Base-by-base conservation (phyloP, 768 basidiomycete species). In the Boletus vinaceobasis region DNA sequence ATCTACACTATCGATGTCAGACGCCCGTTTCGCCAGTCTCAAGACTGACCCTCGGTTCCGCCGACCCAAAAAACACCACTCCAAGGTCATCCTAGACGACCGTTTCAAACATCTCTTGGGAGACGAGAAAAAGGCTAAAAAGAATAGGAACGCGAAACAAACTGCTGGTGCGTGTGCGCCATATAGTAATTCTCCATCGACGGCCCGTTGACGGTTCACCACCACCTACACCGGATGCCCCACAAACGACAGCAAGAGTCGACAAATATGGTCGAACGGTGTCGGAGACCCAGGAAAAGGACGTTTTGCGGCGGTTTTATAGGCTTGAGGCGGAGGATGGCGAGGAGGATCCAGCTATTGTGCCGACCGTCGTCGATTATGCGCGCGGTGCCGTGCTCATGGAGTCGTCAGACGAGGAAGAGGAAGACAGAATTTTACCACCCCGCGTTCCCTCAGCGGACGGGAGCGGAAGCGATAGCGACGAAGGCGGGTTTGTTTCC, bases 1-100 rank as follows among this genome's bases (percentile, higher is more conserved):
- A 14, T 17, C 6, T 14, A 31, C 29, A 8, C 31, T 9, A 4
- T 10, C 47, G 35, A 55, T 88, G 85, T 82, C 87, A 14, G 91
- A 97, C 72, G 78, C 89, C n/a, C 83, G 96, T 21, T 99, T 98
- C 71, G 81, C 88, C 19, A 79, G 90, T 49, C 77, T 98, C 52
- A 87, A 84, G 67, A 85, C 92, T 14, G 96, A 99, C 69, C 97
- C 97, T 43, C 85, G 97, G 46, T 99, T 99, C 75, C 79, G 94
- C 26, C 81, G 82, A 32, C 89, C 91, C 2, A 90, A 85, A 68
- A 91, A 87, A 71, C 83, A 86, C 35, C 75, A 84, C 53, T 75
- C 83, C 60, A 97, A 94, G 71, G 87, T 97, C 49, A 82, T 88
- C 50, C 81, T 98, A 36, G 97, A 99, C 69, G 86, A 93, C 11